Evolutionary conservation across 495 filamentous ascomycete genomes (phyloP).

Genomic region (Penicillium angulare): DNA sequence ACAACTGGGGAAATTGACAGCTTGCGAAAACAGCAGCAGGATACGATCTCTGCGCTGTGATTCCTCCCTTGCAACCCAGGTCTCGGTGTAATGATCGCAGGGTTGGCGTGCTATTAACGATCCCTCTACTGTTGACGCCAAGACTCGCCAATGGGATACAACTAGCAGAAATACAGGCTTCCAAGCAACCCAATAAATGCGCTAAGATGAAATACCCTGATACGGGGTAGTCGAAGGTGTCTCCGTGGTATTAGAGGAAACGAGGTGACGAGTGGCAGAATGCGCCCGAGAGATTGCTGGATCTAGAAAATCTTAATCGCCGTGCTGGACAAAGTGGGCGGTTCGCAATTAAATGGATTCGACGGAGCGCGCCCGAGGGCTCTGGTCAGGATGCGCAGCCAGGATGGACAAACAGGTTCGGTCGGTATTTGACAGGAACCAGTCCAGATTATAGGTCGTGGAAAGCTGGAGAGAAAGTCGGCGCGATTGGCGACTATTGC

Average conservation of each 20-base stretch:
- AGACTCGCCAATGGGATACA: no score
- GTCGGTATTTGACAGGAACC: background rate
- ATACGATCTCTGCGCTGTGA: background rate
- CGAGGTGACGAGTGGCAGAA: background rate
- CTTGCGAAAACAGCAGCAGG: background rate
- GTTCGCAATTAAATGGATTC: background rate
- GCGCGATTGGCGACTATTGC: conserved; percentile 5
- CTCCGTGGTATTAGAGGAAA: no score
- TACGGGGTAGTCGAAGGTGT: no score
- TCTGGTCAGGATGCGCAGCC: conserved; percentile 18
- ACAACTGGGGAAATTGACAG: background rate
- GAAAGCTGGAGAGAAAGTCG: conserved; percentile 1
- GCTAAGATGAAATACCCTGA: no score
- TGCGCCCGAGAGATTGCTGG: background rate
- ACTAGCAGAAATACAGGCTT: background rate
- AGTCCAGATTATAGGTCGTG: background rate
- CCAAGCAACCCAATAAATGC: no score
- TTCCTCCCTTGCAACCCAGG: background rate
- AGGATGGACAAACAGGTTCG: background rate
- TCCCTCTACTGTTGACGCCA: no score
- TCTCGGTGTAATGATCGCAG: background rate
- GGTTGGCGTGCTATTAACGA: no score
- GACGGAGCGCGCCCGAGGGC: conserved; percentile 13
- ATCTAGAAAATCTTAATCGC: background rate
- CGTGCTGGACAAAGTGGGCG: background rate